phyloP scores from a whole-genome alignment of 257 asterid genomes.

The Nicotiana tabacum region DNA sequence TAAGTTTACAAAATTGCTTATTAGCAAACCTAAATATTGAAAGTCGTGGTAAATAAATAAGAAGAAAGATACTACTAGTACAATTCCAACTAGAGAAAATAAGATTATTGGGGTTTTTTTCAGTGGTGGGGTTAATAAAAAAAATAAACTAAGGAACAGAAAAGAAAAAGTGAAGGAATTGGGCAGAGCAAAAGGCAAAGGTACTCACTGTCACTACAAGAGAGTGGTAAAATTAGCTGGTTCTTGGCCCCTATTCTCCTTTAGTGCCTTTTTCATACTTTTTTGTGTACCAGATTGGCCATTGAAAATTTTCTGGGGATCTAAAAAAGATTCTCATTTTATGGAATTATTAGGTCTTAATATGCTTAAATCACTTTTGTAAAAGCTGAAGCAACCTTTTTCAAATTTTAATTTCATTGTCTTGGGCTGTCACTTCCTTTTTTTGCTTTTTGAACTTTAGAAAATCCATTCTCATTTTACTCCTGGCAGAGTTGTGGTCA shows the following conservation, averaged over 20 bases:
- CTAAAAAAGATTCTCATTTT: slow-evolving; percentile 7
- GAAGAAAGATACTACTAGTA: not conserved
- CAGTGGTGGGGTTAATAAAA: not conserved
- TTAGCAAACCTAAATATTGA: not conserved
- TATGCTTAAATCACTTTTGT: not conserved
- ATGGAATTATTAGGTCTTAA: not conserved
- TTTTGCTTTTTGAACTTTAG: not conserved
- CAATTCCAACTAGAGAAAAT: not conserved
- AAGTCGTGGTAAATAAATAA: not conserved
- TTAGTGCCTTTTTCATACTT: not conserved
- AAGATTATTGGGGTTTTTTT: not conserved
- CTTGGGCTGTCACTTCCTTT: not conserved
- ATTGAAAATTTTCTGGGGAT: not conserved
- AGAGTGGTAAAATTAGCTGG: slow-evolving; percentile 24
- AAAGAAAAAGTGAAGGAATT: not conserved
- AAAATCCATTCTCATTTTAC: not conserved
- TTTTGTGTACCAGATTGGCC: not conserved
- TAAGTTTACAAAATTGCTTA: not conserved
- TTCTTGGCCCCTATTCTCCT: not conserved
- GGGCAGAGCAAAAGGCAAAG: slow-evolving; percentile 15
- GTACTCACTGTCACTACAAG: not conserved
- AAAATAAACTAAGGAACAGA: not conserved
- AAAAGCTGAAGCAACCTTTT: not conserved
- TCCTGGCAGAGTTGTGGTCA: not conserved
- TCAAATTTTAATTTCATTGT: slow-evolving; percentile 1